These are phyloP conservation scores for Fusarium heterosporum DNA, from an alignment of 2,329 filamentous ascomycete species.

Conservation along the genomic window DNA sequence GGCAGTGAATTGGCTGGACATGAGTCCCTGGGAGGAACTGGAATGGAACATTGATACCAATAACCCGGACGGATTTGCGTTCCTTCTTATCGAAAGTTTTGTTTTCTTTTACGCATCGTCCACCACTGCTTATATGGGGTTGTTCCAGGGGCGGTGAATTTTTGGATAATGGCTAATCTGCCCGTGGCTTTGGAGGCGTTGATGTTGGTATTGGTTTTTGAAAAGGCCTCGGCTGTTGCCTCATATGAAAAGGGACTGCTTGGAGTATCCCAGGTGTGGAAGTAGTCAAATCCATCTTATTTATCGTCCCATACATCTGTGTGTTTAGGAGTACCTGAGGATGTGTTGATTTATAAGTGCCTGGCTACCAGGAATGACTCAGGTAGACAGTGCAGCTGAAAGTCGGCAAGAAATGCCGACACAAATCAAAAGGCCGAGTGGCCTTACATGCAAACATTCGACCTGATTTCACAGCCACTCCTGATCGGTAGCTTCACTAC, in stretches of 20 bases:
- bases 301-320: neutral
- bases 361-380: no score
- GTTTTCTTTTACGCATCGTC: constrained; percentile 8
- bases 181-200: constrained; percentile 20
- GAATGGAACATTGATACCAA: constrained; percentile 45
- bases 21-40: constrained; percentile 26
- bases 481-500: no score
- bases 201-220: neutral
- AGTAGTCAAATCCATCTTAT: constrained; percentile 30
- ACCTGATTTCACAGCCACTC: no score
- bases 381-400: no score
- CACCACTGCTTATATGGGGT: neutral
- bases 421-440: no score
- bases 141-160: neutral
- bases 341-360: no score
- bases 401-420: no score
- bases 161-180: constrained; percentile 18
- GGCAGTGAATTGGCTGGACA: constrained; percentile 27
- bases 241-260: constrained; percentile 11
- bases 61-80: constrained; percentile 36
- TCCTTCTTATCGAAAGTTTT: constrained; percentile 30
- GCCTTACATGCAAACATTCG: no score
- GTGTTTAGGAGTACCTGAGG: neutral
- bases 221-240: constrained; percentile 6
- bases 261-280: constrained; percentile 10